Evolutionary conservation across 306 rosid species (phyloP).

Genomic region (Cucurbita moschata): DNA sequence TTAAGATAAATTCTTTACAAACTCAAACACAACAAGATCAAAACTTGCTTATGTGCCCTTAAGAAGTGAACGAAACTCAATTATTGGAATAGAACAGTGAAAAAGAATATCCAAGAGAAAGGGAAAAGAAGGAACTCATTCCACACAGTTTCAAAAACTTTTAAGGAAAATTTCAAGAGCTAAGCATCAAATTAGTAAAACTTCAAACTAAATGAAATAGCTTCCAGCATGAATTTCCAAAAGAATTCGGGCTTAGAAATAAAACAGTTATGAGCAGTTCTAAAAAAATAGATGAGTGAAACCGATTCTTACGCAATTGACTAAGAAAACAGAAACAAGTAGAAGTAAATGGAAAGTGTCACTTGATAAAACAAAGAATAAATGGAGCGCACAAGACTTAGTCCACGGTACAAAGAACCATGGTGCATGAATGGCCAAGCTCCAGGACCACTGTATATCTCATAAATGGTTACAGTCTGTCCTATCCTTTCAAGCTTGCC

Average conservation of each 20-base stretch:
- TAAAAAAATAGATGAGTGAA: not conserved
- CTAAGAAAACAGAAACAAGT: not conserved
- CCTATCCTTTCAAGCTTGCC: conserved; percentile 98
- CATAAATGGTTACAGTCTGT: conserved; percentile 78
- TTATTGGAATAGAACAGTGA: not conserved
- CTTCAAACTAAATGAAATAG: not conserved
- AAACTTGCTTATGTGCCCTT: not conserved
- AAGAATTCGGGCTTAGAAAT: not conserved
- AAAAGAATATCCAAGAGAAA: not conserved
- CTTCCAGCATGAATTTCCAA: not conserved
- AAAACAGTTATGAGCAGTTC: not conserved
- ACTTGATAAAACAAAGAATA: not conserved
- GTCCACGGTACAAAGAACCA: conserved; percentile 90
- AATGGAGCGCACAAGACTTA: conserved; percentile 70
- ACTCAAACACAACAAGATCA: not conserved
- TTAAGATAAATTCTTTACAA: not conserved
- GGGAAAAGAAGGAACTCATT: not conserved
- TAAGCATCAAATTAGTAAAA: not conserved
- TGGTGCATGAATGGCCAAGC: conserved; percentile 89
- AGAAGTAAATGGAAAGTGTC: not conserved
- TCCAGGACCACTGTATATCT: conserved; percentile 75
- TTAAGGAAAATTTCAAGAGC: not conserved
- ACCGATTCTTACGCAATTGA: not conserved
- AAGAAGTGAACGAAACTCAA: not conserved
- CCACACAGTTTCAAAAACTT: not conserved